Base-by-base conservation (phyloP, 768 basidiomycete species). In the Podaxis sp. region DNA sequence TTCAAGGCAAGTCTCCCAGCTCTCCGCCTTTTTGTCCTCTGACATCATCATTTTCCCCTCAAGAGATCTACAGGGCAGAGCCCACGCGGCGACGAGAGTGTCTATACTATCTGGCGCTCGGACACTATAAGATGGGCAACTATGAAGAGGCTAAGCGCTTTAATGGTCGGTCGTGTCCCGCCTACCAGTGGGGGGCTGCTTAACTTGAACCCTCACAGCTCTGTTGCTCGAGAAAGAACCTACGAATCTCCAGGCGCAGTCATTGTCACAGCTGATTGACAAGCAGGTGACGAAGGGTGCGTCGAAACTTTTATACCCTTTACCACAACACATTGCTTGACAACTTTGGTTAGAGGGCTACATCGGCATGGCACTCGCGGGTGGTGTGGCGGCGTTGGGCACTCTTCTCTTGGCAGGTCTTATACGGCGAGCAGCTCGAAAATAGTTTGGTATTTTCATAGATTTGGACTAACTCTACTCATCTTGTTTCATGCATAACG, bases 81-180 rank as follows among this genome's bases (percentile, higher is more conserved):
- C 89, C 95, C 4, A 73, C 86, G 21, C 83, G 96, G 64, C 82
- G 97, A 63, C 79, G 96, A 75, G 97, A 98, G 75, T 98, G 96
- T 67, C 76, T 98, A 37, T 99, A 98, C 70, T 99, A 98, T 76
- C 86, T 99, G 25, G 93, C 95, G 2, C 79, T 98, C 13, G 97
- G 97, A 0, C 88, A 98, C 73, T 98, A 93, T 76, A 98, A 98
- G 80, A 89, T 98, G 84, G 87, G 88, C 10, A 95, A 98, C 71
- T 98, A 89, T 71, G 90, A 91, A 18, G 92, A 98, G 68, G 93
- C 95, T 1, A 89, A 83, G 74, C 88, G 83, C 63, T 99, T 97
- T 73, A 98, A 98, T 72, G 87, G 96, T 97, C 52, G 62, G 90
- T 71, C n/a, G 32, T 18, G 14, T n/a, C 23, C 36, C 25, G 53